phyloP scores from a whole-genome alignment of 2,329 filamentous ascomycete species.

The Zymoseptoria ardabiliae region DNA sequence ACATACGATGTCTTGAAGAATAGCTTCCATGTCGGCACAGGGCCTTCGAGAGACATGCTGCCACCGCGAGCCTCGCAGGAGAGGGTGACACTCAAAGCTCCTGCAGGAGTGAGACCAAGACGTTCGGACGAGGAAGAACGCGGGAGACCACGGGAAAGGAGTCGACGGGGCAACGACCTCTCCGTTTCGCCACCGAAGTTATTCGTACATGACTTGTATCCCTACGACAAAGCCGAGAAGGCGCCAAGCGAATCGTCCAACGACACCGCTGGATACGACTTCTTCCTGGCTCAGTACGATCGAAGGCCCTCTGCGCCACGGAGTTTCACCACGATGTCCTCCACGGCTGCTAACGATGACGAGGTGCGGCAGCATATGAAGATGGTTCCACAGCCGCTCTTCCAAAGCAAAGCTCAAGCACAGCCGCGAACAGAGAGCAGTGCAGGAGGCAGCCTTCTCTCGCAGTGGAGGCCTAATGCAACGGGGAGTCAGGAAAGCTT shows the following conservation, averaged over 20 bases:
- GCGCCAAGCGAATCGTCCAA: not conserved
- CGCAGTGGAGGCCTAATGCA: not conserved
- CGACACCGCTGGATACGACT: not conserved
- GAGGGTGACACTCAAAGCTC: not conserved
- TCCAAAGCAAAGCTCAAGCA: slow-evolving; percentile 14
- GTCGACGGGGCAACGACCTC: not conserved
- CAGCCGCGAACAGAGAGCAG: not conserved
- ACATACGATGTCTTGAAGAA: slow-evolving; percentile 4
- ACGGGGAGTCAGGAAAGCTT: not conserved
- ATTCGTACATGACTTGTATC: not conserved
- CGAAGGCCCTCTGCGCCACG: not conserved
- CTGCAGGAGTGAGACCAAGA: not conserved
- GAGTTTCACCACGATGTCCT: not conserved
- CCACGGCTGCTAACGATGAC: slow-evolving; percentile 1
- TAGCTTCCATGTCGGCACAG: slow-evolving; percentile 12
- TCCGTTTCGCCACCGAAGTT: not conserved
- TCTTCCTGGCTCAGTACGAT: not conserved
- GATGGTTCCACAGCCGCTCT: slow-evolving; percentile 27
- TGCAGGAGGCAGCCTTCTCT: not conserved
- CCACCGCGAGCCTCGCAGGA: slow-evolving; percentile 1
- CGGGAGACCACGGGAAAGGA: slow-evolving; percentile 12
- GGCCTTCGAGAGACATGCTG: slow-evolving; percentile 11
- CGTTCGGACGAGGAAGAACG: slow-evolving; percentile 9
- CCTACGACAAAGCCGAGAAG: not conserved
- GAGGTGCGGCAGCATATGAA: slow-evolving; percentile 25